phyloP scores from a whole-genome alignment of 148 eudicot genomes.

The Cornus kousa region DNA sequence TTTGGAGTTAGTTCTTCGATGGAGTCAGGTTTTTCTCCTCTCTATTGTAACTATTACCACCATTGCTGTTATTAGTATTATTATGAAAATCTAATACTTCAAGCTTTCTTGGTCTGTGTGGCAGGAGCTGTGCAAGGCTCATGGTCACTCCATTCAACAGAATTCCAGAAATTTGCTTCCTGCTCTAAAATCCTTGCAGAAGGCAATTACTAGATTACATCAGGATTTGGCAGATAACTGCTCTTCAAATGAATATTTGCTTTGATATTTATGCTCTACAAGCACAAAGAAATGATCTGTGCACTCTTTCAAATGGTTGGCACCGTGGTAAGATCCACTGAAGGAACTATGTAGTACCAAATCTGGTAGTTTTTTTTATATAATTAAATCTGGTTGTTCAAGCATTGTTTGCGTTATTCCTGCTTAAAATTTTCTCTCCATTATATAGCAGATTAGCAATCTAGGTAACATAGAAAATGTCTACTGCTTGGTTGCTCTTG shows the following conservation, averaged over 20 bases:
- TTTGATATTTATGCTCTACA: conserved; percentile 74
- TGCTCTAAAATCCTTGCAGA: conserved; percentile 83
- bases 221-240: conserved; percentile 94
- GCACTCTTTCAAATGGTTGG: background rate
- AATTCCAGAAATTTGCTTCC: conserved; percentile 83
- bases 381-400: background rate
- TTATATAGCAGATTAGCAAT: background rate
- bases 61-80: background rate
- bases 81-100: background rate
- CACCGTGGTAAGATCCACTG: background rate
- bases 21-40: conserved; percentile 74
- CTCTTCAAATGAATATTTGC: conserved; percentile 88
- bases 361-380: background rate
- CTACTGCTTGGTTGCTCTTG: background rate
- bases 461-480: background rate
- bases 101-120: conserved; percentile 6
- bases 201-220: conserved; percentile 76
- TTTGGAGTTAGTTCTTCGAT: conserved; percentile 83
- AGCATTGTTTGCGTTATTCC: background rate
- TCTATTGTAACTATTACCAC: background rate
- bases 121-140: conserved; percentile 88
- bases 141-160: conserved; percentile 76
- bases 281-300: conserved; percentile 36
- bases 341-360: background rate
- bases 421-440: background rate